These are phyloP conservation scores for Pythium grandisporangium DNA, from an alignment of 352 stramenopile species.

Conservation along the genomic window DNA sequence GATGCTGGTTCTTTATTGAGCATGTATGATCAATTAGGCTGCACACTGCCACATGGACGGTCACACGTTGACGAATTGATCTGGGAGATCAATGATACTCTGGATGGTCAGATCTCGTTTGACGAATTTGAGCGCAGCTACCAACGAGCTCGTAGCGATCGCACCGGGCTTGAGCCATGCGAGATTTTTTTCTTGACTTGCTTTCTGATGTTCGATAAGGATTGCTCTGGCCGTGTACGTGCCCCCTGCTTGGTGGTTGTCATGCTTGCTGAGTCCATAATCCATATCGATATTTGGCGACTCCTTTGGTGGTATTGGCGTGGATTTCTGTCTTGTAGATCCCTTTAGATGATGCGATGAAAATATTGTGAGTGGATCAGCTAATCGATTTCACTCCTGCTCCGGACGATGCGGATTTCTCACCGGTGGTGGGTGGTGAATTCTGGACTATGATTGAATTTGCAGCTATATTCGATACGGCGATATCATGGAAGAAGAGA, in stretches of 20 bases:
- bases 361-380: slow-evolving; percentile 39
- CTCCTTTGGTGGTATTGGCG: neutral
- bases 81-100: slow-evolving; percentile 75
- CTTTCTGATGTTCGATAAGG: slow-evolving; percentile 80
- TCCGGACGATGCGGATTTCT: neutral
- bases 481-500: slow-evolving; percentile 71
- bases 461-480: slow-evolving; percentile 65
- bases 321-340: slow-evolving; percentile 23
- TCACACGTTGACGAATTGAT: slow-evolving; percentile 56
- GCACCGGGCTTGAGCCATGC: slow-evolving; percentile 52
- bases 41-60: slow-evolving; percentile 20
- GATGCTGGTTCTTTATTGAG: slow-evolving; percentile 26
- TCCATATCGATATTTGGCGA: too few species aligned
- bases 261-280: too few species aligned
- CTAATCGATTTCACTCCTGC: neutral
- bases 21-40: slow-evolving; percentile 55
- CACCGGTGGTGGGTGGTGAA: too few species aligned
- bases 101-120: slow-evolving; percentile 62
- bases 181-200: slow-evolving; percentile 79
- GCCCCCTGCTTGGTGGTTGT: neutral
- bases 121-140: slow-evolving; percentile 76
- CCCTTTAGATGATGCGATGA: slow-evolving; percentile 66
- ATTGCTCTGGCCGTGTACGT: slow-evolving; percentile 43
- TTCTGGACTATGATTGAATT: neutral
- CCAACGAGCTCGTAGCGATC: slow-evolving; percentile 47